Evolutionary conservation across 352 stramenopile genomes (phyloP), one percentile per base, ranked within the genome.

Genomic region (Globisporangium cystogenes): DNA sequence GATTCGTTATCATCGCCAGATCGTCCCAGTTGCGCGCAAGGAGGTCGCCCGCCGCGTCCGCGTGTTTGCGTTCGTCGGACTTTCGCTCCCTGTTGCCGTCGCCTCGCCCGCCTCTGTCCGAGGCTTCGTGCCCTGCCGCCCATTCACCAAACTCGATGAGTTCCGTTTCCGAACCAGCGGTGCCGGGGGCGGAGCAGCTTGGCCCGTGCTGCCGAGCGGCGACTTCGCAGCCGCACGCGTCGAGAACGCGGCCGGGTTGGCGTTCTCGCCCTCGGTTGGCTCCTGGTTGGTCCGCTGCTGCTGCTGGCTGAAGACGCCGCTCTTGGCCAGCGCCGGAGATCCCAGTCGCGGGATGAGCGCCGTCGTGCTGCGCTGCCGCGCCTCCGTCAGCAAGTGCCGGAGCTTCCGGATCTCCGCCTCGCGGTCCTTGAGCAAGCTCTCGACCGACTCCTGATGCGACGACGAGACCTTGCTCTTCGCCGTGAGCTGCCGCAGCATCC

Each of bases 321-420:
- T 59, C 45, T 46, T 52, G 8, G 27, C 48, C 20, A 60, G 59
- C 2, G 68, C 75, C 8, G 68, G 63, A 37, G 64, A 51, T 15
- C 60, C 64, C 10, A 84, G 23, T 5, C 82, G 71, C n/a, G 82
- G 82, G 37, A 92, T 89, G 14, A 92, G 72, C 4, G 80, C 79
- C 16, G 68, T 77, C n/a, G 81, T 82, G 26, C 65, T 90, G 26
- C 82, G 74, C 45, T 85, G 76, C 3, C 82, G 77, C 7, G 80
- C 78, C 48, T 93, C 82, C 0, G 71, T 87, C 20, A 93, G 55
- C 62, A 78, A 56, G 23, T 87, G 76, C 7, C 82, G 77, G 27
- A 93, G 55, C 51, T 89, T 91, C 51, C 83, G 82, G 35, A 93
- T 82, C 53, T 93, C 82, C 37, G 86, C 75, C 53, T 93, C 82